Percentiles rank a stretch among this genome's conserved stretches.
Evolutionary conservation across 163 green algal genomes (phyloP).

Genomic region (Scenedesmus sp.): DNA sequence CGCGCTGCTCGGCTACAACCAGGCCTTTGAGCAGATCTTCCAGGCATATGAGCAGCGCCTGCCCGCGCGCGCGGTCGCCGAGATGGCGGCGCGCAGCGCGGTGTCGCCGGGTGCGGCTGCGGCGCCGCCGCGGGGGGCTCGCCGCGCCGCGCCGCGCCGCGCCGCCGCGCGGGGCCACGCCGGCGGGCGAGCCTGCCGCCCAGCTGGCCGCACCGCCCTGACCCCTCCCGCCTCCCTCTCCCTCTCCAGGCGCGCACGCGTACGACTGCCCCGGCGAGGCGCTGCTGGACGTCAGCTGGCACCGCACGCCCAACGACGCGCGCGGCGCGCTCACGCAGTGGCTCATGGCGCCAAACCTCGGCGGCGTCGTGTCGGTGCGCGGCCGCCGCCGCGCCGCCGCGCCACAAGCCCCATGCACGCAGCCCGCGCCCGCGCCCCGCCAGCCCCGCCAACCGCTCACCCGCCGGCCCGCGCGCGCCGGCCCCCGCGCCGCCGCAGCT

Average conservation of each 20-base stretch:
- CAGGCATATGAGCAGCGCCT: conserved; percentile 76
- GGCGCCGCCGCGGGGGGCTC: too few relatives aligned
- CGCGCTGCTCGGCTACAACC: conserved; percentile 50
- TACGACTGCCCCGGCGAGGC: conserved; percentile 76
- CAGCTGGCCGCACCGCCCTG: background rate
- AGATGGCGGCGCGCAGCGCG: conserved; percentile 39
- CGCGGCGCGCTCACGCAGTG: conserved; percentile 3
- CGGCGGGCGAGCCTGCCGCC: too few relatives aligned
- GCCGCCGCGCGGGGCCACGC: too few relatives aligned
- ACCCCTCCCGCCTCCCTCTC: conserved; percentile 14
- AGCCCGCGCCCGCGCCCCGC: background rate
- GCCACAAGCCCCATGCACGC: background rate
- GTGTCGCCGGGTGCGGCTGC: conserved; percentile 41
- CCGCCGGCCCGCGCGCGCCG: background rate
- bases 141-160: too few relatives aligned
- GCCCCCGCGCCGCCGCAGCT: background rate
- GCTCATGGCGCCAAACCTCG: conserved; percentile 40
- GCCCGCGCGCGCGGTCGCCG: conserved; percentile 42
- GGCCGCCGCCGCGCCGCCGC: too few relatives aligned
- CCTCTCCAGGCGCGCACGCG: conserved; percentile 24
- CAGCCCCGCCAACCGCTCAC: background rate
- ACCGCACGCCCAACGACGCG: conserved; percentile 56
- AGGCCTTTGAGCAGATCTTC: conserved; percentile 83
- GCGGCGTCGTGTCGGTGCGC: background rate
- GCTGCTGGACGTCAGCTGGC: conserved; percentile 77